phyloP scores from a whole-genome alignment of 208 protist species.

The Trypanosoma boissoni region DNA sequence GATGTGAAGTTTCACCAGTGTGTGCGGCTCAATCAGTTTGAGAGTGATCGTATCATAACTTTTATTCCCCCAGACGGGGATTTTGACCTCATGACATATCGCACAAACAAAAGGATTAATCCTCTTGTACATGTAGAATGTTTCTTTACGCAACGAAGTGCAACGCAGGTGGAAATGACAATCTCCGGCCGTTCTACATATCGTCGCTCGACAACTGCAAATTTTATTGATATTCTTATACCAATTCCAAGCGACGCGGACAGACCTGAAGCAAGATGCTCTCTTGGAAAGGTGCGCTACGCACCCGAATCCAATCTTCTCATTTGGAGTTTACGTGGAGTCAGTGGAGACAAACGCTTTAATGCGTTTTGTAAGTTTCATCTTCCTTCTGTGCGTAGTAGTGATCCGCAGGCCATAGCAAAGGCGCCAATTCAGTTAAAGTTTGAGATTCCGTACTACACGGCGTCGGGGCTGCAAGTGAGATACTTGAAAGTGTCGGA shows the following conservation, averaged over 20 bases:
- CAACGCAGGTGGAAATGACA: conserved; percentile 94
- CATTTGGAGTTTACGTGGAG: conserved; percentile 97
- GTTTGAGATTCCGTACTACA: conserved; percentile 99
- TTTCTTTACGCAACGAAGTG: conserved; percentile 85
- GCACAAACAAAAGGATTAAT: conserved; percentile 93
- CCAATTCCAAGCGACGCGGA: conserved; percentile 98
- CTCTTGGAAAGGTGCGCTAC: conserved; percentile 92
- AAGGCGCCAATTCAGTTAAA: conserved; percentile 95
- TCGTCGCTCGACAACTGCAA: conserved; percentile 91
- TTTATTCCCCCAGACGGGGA: conserved; percentile 98
- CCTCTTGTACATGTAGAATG: conserved; percentile 93
- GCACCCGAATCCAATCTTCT: conserved; percentile 96
- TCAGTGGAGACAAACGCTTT: conserved; percentile 94
- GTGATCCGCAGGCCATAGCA: conserved; percentile 62
- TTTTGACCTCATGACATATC: conserved; percentile 98
- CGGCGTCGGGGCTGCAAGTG: conserved; percentile 98
- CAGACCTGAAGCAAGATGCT: conserved; percentile 92
- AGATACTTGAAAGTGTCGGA: conserved; percentile 98
- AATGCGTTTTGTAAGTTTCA: conserved; percentile 94
- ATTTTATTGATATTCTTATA: conserved; percentile 97
- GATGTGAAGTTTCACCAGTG: conserved; percentile 99
- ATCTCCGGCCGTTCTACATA: conserved; percentile 93
- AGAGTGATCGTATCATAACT: conserved; percentile 91
- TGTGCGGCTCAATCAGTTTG: conserved; percentile 97
- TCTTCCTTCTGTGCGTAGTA: conserved; percentile 91